These are phyloP conservation scores for Cytospora piceicola DNA, from an alignment of 2,329 filamentous ascomycete genomes.

Conservation along the genomic window DNA sequence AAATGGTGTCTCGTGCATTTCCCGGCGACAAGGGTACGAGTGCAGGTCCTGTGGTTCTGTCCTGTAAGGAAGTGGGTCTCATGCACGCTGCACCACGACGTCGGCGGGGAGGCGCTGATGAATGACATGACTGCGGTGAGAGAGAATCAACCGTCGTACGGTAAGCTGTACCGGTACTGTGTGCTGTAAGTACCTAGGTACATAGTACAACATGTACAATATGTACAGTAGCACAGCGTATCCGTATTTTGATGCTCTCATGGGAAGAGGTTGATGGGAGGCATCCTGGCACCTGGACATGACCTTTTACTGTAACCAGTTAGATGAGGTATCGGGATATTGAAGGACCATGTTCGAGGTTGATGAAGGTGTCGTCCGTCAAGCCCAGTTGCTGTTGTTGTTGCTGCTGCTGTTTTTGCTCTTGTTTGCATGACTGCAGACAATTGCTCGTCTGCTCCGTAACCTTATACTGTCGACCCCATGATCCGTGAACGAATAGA, in stretches of 20 bases:
- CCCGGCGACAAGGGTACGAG: conserved; percentile 12
- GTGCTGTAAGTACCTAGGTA: not conserved
- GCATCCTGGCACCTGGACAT: not conserved
- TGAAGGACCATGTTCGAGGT: conserved; percentile 19
- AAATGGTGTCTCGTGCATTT: conserved; percentile 15
- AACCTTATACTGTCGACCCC: not conserved
- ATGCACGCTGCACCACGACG: conserved; percentile 22
- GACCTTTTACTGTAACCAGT: not conserved
- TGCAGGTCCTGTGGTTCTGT: not conserved
- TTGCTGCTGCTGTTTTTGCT: not conserved
- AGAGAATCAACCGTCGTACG: not conserved
- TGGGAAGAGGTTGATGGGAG: not conserved
- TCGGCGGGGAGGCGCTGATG: conserved; percentile 19
- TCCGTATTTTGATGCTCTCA: not conserved
- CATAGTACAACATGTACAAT: not conserved
- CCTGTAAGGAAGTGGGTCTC: conserved; percentile 11
- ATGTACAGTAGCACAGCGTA: not conserved
- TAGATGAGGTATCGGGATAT: not conserved
- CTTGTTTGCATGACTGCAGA: not conserved
- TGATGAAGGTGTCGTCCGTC: conserved; percentile 10
- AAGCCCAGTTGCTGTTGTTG: not conserved
- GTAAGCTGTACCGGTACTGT: not conserved
- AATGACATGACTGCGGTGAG: conserved; percentile 15
- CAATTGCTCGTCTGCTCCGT: not conserved
- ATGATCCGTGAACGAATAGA: not conserved